Base-by-base conservation (phyloP, 192 early-diverging fungal genomes). In the Gryganskiella cystojenkinii region DNA sequence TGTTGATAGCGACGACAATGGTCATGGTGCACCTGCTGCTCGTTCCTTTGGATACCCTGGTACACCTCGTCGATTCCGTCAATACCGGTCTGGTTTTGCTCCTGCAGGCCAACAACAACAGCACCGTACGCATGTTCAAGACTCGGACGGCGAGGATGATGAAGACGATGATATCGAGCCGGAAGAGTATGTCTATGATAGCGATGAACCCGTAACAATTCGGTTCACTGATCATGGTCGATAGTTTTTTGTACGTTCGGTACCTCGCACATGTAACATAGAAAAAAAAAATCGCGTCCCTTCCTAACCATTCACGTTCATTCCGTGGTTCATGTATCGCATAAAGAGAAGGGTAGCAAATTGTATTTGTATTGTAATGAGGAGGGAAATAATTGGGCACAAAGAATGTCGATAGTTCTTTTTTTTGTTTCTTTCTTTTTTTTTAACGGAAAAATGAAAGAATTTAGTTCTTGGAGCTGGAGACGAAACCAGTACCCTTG, bases 401-500 rank as follows among this genome's bases (percentile, higher is more conserved):
- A 50, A 24, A 50, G 37, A 40, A 40, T n/a, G n/a, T n/a, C n/a
- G n/a, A 13, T 40, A 40, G 5, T 40, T 13, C 9, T n/a, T 33
- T 22, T 30, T 19, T n/a, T 31, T 31, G 27, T 22, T 42, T 11
- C 15, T 43, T 17, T 43, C 40, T 30, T 22, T 56, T 56, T 30
- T 35, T 31, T 28, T 10, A 19, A 15, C 30, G 25, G 25, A 24
- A 50, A 52, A 30, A 52, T 37, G 40, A 28, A 73, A 31, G 42
- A 27, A 11, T 58, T 80, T 70, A 62, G 56, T 78, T 85, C 81
- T 72, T 81, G 78, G 73, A 64, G 76, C 43, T 82, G 81, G 49
- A 37, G 75, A 92, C 86, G 66, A 88, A 88, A 62, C 92, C 92
- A 56, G 85, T 84, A 81, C 92, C 92, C 82, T 87, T 84, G 86